These are phyloP conservation scores for Cercospora sojina DNA, from an alignment of 2,329 filamentous ascomycete genomes.

Conservation along the genomic window DNA sequence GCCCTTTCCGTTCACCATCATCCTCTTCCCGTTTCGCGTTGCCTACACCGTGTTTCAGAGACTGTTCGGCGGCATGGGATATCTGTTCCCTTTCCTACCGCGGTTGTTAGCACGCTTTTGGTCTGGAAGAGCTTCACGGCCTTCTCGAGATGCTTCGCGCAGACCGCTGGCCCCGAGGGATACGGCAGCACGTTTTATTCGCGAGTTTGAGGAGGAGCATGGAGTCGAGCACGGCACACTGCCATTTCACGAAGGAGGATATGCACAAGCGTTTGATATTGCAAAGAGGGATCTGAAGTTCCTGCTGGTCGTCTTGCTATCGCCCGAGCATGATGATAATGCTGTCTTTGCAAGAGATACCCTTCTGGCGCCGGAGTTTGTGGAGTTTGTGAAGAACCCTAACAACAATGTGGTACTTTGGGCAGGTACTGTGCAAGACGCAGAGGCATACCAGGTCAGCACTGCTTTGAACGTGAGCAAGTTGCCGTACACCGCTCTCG, in stretches of 20 bases:
- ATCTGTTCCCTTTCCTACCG: conserved; percentile 78
- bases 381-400: conserved; percentile 70
- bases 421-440: conserved; percentile 89
- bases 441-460: conserved; percentile 92
- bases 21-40: conserved; percentile 79
- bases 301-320: conserved; percentile 81
- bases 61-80: conserved; percentile 70
- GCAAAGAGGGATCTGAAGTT: conserved; percentile 92
- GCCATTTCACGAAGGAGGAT: conserved; percentile 81
- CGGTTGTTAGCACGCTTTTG: conserved; percentile 55
- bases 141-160: conserved; percentile 61
- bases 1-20: conserved; percentile 71
- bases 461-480: conserved; percentile 83
- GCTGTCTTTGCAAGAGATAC: conserved; percentile 78
- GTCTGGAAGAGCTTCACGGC: conserved; percentile 56
- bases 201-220: conserved; percentile 95
- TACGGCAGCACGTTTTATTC: conserved; percentile 80
- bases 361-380: conserved; percentile 71
- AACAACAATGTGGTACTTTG: conserved; percentile 81
- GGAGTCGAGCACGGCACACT: conserved; percentile 61
- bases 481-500: conserved; percentile 83
- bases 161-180: conserved; percentile 80
- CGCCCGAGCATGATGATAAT: conserved; percentile 93
- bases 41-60: conserved; percentile 70
- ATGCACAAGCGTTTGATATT: conserved; percentile 85